Base-by-base conservation (phyloP, 495 filamentous ascomycete species). In the Patellaria atrata region DNA sequence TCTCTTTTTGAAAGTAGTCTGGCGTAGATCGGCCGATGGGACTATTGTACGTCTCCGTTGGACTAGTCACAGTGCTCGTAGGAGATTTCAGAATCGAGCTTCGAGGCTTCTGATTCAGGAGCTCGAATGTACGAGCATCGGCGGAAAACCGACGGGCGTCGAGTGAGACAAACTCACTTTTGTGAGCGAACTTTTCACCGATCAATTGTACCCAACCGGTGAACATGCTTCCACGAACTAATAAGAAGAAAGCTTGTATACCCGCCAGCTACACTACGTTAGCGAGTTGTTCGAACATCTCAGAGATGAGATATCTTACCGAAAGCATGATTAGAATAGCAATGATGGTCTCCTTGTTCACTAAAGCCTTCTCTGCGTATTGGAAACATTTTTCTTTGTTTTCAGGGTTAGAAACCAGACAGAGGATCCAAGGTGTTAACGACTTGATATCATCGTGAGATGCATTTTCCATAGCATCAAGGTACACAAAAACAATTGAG, bases 131-230 rank as follows among this genome's bases (percentile, higher is more conserved):
- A 57, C 73, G 71, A 46, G 65, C 61, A 37, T 79, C 72, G 50
- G 65, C 60, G 37, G 75, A 68, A 47, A 71, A 59, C 30, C 66
- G 56, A 38, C 71, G 69, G 16, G 83, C 85, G 44, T 94, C 87
- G 14, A 77, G 77, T 10, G 80, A 86, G 42, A 92, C 83, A 45
- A 92, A 96, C 47, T 96, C 89, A 31, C 60, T 68, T 50, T 61
- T 51, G 40, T 40, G 54, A 38, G 35, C 43, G 37, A 68, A 62
- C 38, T 51, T 45, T 14, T 57, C 44, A 14, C 57, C 56, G 48
- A 79, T 57, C 25, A 87, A 51, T 8, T 87, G 75, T 23, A 65
- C 40, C 89, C 89, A 97, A 34, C 80, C 91, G 11, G 64, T 64
- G 32, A 93, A 65, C 73, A 96, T 91, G 15, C 75, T 76, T 42